Percentiles rank a stretch among this genome's conserved stretches.
phyloP scores from a whole-genome alignment of 2,329 filamentous ascomycete species.

The Chrysosporium queenslandicum region DNA sequence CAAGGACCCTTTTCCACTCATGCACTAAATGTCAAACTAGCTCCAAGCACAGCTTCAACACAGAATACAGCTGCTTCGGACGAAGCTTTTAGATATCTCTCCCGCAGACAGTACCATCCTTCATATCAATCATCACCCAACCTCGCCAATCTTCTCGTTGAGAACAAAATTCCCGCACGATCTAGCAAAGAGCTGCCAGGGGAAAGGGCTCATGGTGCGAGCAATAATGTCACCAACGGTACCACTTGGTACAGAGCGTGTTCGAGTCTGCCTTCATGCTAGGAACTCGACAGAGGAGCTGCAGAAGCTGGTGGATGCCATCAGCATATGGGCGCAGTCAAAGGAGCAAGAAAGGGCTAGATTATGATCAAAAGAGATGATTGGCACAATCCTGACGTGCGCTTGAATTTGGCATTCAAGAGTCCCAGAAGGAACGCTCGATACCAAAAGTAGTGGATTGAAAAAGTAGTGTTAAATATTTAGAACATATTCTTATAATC shows the following conservation, averaged over 20 bases:
- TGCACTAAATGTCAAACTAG: conserved; percentile 19
- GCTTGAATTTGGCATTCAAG: no score
- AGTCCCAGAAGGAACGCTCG: no score
- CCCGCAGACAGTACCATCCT: conserved; percentile 25
- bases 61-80: conserved; percentile 40
- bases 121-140: conserved; percentile 35
- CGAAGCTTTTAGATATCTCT: conserved; percentile 34
- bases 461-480: background rate
- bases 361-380: no score
- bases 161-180: conserved; percentile 49
- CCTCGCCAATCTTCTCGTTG: conserved; percentile 56
- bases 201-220: conserved; percentile 49
- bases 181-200: conserved; percentile 52
- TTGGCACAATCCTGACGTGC: no score
- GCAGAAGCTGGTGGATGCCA: conserved; percentile 39
- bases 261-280: conserved; percentile 59
- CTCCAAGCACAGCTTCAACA: conserved; percentile 39
- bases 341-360: conserved; percentile 4
- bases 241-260: conserved; percentile 51
- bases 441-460: background rate
- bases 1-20: no score
- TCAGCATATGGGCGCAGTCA: conserved; percentile 13
- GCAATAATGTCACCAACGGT: conserved; percentile 61
- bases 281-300: conserved; percentile 52
- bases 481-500: background rate